A percentile compares a stretch with the other conserved stretches of the same genome.
These are phyloP conservation scores for Fusarium palustre DNA, from an alignment of 2,329 filamentous ascomycete genomes.

Conservation along the genomic window DNA sequence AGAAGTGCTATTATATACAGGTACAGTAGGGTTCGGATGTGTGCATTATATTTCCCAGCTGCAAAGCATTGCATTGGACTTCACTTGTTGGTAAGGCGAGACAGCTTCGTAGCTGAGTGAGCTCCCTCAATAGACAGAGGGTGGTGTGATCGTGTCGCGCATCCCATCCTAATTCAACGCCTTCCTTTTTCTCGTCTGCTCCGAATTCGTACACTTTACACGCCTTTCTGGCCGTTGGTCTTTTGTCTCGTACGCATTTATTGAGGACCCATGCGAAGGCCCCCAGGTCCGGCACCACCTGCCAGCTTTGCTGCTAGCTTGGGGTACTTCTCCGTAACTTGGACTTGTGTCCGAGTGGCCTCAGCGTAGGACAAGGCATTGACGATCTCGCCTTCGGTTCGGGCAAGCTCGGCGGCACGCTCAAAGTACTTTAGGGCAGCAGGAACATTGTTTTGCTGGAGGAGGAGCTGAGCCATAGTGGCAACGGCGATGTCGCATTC, in stretches of 20 bases:
- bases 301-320: constrained; percentile 78
- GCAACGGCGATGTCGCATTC: constrained; percentile 99
- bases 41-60: constrained; percentile 48
- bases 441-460: constrained; percentile 97
- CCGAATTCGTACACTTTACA: constrained; percentile 49
- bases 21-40: constrained; percentile 46
- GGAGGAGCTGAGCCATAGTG: constrained; percentile 96
- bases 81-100: constrained; percentile 43
- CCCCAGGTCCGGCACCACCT: constrained; percentile 51
- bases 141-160: constrained; percentile 27
- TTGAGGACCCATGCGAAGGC: constrained; percentile 54
- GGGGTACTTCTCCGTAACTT: constrained; percentile 89
- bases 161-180: constrained; percentile 36
- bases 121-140: constrained; percentile 31
- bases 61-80: constrained; percentile 44
- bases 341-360: constrained; percentile 93
- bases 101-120: constrained; percentile 31
- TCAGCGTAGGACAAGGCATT: constrained; percentile 98
- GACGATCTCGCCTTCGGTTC: constrained; percentile 94
- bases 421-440: constrained; percentile 98
- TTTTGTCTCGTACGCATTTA: constrained; percentile 42
- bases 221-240: constrained; percentile 35
- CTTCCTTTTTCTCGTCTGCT: constrained; percentile 36
- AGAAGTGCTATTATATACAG: constrained; percentile 50
- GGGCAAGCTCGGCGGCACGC: constrained; percentile 90